Evolutionary conservation across 768 basidiomycete species (phyloP).

Genomic region (Exsudoporus frostii): DNA sequence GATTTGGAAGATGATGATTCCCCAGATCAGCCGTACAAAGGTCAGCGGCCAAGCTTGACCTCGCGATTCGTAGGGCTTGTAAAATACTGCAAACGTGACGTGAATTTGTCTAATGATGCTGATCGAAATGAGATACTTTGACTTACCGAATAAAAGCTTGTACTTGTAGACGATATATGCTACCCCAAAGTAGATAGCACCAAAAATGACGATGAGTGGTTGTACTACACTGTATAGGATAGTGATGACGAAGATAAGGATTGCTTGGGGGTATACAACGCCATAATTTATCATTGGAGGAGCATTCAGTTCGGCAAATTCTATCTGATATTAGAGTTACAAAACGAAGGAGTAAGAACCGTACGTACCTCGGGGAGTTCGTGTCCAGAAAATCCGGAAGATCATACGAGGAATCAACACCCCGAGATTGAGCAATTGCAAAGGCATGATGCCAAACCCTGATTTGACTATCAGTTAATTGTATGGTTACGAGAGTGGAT

Average conservation of each 20-base stretch:
- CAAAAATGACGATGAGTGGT: slow-evolving; percentile 92
- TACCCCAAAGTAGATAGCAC: slow-evolving; percentile 94
- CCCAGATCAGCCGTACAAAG: slow-evolving; percentile 89
- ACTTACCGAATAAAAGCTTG: slow-evolving; percentile 88
- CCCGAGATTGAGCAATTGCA: slow-evolving; percentile 91
- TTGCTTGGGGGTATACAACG: slow-evolving; percentile 93
- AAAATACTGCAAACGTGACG: slow-evolving; percentile 67
- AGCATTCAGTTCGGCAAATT: slow-evolving; percentile 94
- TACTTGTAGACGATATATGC: slow-evolving; percentile 98
- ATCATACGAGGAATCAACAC: slow-evolving; percentile 79
- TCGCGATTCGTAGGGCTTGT: slow-evolving; percentile 96
- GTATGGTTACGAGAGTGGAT: not conserved
- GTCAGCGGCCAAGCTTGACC: slow-evolving; percentile 99
- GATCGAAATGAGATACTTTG: not conserved
- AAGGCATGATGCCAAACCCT: slow-evolving; percentile 93
- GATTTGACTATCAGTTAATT: slow-evolving; percentile 3
- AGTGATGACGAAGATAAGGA: slow-evolving; percentile 93
- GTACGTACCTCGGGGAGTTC: slow-evolving; percentile 81
- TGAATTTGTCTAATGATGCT: not conserved
- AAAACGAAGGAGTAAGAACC: not conserved
- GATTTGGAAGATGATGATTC: slow-evolving; percentile 85
- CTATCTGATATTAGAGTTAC: slow-evolving; percentile 39
- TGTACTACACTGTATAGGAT: slow-evolving; percentile 94
- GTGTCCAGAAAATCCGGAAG: slow-evolving; percentile 71
- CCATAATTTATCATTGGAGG: slow-evolving; percentile 99